Evolutionary conservation across 2,329 filamentous ascomycete species (phyloP).

Genomic region (Penicillium sp.): DNA sequence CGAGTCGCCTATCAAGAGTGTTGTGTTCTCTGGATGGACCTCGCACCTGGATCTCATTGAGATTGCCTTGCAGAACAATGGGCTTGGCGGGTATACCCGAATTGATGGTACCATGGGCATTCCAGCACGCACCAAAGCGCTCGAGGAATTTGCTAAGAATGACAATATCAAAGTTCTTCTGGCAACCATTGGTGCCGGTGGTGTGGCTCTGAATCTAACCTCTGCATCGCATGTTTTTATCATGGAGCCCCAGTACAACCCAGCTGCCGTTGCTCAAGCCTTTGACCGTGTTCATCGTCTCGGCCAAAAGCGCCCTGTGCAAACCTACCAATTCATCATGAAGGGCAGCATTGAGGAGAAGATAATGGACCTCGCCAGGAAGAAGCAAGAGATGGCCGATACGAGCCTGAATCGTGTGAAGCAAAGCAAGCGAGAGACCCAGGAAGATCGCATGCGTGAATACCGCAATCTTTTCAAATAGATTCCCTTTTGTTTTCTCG

Average conservation of each 20-base stretch:
- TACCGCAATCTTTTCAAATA: conserved; percentile 59
- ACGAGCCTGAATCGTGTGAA: conserved; percentile 74
- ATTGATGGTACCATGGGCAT: conserved; percentile 89
- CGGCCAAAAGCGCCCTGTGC: conserved; percentile 84
- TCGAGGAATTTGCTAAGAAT: conserved; percentile 76
- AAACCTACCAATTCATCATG: conserved; percentile 90
- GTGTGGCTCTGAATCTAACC: conserved; percentile 87
- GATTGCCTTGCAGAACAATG: conserved; percentile 65
- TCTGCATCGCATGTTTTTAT: conserved; percentile 84
- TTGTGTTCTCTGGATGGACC: conserved; percentile 96
- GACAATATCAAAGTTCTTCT: conserved; percentile 73
- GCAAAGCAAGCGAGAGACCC: conserved; percentile 60
- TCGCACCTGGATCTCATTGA: conserved; percentile 90
- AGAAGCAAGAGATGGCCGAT: conserved; percentile 88
- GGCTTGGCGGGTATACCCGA: conserved; percentile 64
- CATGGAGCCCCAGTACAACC: conserved; percentile 98
- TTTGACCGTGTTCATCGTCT: conserved; percentile 89
- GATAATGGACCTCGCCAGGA: conserved; percentile 83
- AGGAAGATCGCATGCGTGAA: conserved; percentile 64
- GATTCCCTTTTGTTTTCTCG: conserved; percentile 1
- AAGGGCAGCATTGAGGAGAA: conserved; percentile 87
- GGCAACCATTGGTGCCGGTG: conserved; percentile 88
- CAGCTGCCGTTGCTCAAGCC: conserved; percentile 89
- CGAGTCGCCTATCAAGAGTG: conserved; percentile 81
- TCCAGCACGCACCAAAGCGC: conserved; percentile 67